A percentile compares a stretch with the other conserved stretches of the same genome.
These are phyloP conservation scores for Neurospora sp. DNA, from an alignment of 495 filamentous ascomycete species.

Conservation along the genomic window DNA sequence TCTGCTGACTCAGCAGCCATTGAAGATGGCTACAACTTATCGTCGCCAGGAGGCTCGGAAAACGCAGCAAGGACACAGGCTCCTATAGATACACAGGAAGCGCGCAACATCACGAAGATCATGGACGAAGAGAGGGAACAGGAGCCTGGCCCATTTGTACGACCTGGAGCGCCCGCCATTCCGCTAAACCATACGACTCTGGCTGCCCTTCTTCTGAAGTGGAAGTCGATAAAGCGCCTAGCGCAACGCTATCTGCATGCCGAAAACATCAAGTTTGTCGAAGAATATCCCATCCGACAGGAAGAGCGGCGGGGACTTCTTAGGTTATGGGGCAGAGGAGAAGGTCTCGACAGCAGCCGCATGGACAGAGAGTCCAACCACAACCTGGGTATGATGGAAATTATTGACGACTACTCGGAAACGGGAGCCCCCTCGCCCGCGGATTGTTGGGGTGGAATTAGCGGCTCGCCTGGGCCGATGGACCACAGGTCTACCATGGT, in stretches of 20 bases:
- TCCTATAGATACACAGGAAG: constrained; percentile 17
- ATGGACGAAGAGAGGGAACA: constrained; percentile 36
- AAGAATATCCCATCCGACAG: constrained; percentile 51
- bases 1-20: constrained; percentile 13
- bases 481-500: constrained; percentile 43
- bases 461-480: constrained; percentile 28
- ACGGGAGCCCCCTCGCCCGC: constrained; percentile 37
- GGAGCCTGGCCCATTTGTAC: constrained; percentile 34
- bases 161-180: constrained; percentile 51
- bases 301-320: constrained; percentile 71
- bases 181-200: constrained; percentile 72
- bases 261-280: constrained; percentile 51
- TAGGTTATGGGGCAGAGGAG: constrained; percentile 68
- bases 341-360: constrained; percentile 46
- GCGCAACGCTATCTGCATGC: constrained; percentile 33
- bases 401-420: constrained; percentile 35
- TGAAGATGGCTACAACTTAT: constrained; percentile 11
- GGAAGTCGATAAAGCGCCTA: constrained; percentile 52
- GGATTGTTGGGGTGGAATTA: constrained; percentile 40
- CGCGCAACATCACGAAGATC: constrained; percentile 20
- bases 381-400: constrained; percentile 19
- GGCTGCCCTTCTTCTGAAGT: constrained; percentile 66
- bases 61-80: background rate
- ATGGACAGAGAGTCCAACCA: constrained; percentile 19
- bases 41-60: constrained; percentile 13